Base-by-base conservation (phyloP, 106 monocot genomes). In the Allium sativum region DNA sequence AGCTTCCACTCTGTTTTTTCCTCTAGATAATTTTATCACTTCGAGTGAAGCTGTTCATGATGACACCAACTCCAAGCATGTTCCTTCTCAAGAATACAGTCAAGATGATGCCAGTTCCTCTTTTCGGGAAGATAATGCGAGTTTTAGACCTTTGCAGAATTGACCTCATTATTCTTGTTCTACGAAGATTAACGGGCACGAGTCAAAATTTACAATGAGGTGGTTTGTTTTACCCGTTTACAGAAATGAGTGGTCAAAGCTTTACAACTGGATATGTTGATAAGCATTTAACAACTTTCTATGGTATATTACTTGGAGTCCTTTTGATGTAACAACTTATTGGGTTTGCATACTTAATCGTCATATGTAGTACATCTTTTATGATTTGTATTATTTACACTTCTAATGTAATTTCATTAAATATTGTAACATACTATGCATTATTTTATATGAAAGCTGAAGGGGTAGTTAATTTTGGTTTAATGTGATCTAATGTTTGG, bases 1-100 rank as follows among this genome's bases (percentile, higher is more conserved):
- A 66, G 87, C 80, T 54, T 79, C 92, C 44, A 74, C 84, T 42
- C 80, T 98, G 47, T 92, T 98, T 58, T 88, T 56, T 72, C 62
- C 65, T 18, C 69, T 65, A 8, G 76, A 88, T 22, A 59, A 41
- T 47, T 84, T 88, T 50, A 2, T 66, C 46, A 52, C 43, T 11
- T 70, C 67, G 48, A 58, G 17, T 55, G 73, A 73, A 58, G 40
- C 54, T 17, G 82, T 56, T 22, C 61, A 72, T 46, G 88, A 98
- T 85, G 92, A 88, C 17, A 58, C 44, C 58, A 40, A 50, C 22
- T 62, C 77, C 45, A 47, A 73, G 62, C 56, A 72, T 55, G 18
- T 21, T 47, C 15, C 61, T 18, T 71, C 58, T 69, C 43, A 66
- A 48, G 72, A 67, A 21, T 12, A 14, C 43, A 18, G 56, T 40